Evolutionary conservation across 2,329 filamentous ascomycete genomes (phyloP).

Genomic region (Aspergillus flavus): DNA sequence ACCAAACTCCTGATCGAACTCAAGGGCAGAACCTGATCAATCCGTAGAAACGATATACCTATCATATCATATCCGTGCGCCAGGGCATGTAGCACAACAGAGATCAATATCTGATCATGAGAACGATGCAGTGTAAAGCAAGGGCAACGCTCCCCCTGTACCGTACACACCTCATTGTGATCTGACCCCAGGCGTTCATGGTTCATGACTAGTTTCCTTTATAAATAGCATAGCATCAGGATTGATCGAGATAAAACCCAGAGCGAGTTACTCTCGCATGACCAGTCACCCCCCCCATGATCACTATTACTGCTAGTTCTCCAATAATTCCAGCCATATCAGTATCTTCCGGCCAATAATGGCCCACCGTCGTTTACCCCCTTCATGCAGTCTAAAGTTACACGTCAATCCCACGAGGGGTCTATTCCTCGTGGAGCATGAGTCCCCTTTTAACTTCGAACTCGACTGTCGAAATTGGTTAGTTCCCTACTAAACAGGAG

Average conservation of each 20-base stretch:
- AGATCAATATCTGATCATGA: not conserved
- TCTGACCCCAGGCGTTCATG: conserved; percentile 4
- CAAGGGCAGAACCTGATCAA: not conserved
- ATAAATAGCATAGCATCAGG: not conserved
- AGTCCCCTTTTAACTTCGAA: not conserved
- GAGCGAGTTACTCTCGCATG: not conserved
- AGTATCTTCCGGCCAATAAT: not conserved
- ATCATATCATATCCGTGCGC: not conserved
- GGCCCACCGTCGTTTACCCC: not conserved
- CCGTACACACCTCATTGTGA: not conserved
- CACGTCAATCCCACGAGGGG: conserved; percentile 4
- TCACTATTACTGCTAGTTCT: conserved; percentile 1
- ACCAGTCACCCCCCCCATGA: not conserved
- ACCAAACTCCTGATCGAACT: not conserved
- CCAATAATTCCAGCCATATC: conserved; percentile 5
- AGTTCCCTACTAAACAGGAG: not conserved
- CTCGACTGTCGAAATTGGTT: not conserved
- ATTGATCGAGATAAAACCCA: not conserved
- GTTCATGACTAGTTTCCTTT: conserved; percentile 6
- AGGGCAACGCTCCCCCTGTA: not conserved
- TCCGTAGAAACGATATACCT: not conserved
- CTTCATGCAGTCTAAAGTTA: not conserved
- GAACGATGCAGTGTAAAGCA: not conserved
- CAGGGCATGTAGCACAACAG: not conserved
- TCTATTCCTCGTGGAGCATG: not conserved